phyloP scores from a whole-genome alignment of 345 rosid genomes.

The Carallia pectinifolia region DNA sequence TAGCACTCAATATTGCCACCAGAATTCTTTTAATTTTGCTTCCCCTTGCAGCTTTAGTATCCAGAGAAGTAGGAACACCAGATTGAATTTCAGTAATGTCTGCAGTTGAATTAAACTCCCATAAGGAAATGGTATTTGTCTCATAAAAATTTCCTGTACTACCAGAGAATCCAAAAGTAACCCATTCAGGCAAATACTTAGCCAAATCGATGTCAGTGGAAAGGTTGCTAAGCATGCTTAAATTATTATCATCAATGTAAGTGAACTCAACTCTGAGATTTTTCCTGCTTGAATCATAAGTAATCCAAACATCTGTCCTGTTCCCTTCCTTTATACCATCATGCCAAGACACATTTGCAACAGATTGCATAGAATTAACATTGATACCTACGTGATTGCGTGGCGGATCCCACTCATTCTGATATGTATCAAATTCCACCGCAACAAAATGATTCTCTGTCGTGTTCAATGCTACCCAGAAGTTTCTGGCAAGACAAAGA shows the following conservation, averaged over 20 bases:
- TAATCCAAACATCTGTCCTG: conserved; percentile 26
- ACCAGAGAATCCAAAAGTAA: conserved; percentile 28
- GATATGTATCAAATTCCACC: conserved; percentile 22
- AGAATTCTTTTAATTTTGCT: not conserved
- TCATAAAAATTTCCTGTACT: not conserved
- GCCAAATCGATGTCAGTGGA: conserved; percentile 1
- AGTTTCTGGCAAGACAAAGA: conserved; percentile 1
- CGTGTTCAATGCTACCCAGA: not conserved
- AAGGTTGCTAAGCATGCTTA: not conserved
- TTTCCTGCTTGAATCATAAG: conserved; percentile 21
- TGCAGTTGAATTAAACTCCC: conserved; percentile 19
- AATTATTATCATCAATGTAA: conserved; percentile 2
- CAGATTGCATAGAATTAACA: conserved; percentile 24
- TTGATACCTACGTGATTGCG: conserved; percentile 22
- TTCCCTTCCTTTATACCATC: conserved; percentile 5
- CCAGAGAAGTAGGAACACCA: not conserved
- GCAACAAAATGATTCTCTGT: conserved; percentile 16
- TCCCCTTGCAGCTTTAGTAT: no score
- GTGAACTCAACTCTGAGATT: conserved; percentile 16
- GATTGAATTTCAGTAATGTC: not conserved
- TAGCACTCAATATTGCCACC: not conserved
- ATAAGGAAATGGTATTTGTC: conserved; percentile 12
- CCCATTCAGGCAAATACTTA: conserved; percentile 20
- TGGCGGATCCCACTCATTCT: conserved; percentile 15
- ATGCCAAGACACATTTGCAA: not conserved